Evolutionary conservation across 148 eudicot species (phyloP).

Genomic region (Rheum nobile): DNA sequence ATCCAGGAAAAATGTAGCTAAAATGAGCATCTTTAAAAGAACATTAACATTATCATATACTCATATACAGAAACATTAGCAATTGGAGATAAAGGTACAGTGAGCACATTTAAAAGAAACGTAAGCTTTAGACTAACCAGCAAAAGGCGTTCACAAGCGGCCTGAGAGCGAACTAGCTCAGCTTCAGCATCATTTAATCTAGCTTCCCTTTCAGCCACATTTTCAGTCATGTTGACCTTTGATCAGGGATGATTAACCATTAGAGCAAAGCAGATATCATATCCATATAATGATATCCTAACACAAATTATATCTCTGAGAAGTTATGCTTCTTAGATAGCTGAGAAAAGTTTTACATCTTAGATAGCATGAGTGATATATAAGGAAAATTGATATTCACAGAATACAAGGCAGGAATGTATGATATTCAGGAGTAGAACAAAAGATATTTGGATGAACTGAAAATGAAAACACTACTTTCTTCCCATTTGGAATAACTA

Average conservation of each 20-base stretch:
- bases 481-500: background rate
- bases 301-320: background rate
- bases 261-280: background rate
- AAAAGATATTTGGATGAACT: background rate
- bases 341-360: background rate
- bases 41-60: background rate
- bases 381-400: background rate
- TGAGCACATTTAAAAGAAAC: background rate
- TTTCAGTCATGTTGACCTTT: conserved; percentile 61
- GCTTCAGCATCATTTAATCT: conserved; percentile 59
- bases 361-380: background rate
- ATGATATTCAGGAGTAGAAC: background rate
- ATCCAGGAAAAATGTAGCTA: background rate
- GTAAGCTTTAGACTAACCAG: conserved; percentile 26
- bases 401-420: background rate
- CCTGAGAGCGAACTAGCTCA: conserved; percentile 51
- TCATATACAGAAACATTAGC: background rate
- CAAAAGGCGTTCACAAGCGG: conserved; percentile 39
- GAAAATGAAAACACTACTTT: background rate
- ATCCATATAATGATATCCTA: background rate
- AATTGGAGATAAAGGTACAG: background rate
- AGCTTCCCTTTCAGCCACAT: conserved; percentile 57
- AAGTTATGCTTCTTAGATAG: background rate
- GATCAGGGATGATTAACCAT: background rate
- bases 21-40: background rate